Evolutionary conservation across 116 monocot genomes (phyloP).

Genomic region (Posidonia oceanica): DNA sequence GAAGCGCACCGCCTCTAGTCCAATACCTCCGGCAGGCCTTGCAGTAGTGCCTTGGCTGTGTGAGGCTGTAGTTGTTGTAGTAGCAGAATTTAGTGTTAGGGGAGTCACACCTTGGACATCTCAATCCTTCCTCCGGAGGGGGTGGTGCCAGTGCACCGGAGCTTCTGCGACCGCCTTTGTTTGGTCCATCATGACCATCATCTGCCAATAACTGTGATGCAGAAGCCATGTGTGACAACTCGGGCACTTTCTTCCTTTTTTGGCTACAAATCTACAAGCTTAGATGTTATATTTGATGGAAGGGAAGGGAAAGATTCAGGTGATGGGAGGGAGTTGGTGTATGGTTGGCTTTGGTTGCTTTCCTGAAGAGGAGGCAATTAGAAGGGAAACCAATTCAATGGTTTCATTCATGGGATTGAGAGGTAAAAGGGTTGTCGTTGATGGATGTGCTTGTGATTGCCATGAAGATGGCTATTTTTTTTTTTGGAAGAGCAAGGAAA

Average conservation of each 20-base stretch:
- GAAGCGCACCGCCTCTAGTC: constrained; percentile 61
- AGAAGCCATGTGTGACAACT: neutral
- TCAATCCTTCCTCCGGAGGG: constrained; percentile 36
- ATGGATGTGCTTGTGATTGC: constrained; percentile 37
- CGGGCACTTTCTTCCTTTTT: too few species aligned
- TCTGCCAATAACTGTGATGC: neutral
- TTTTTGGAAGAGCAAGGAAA: neutral
- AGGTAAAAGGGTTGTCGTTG: constrained; percentile 25
- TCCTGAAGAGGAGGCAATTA: constrained; percentile 23
- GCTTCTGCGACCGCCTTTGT: neutral
- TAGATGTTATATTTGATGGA: neutral
- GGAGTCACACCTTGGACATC: constrained; percentile 65
- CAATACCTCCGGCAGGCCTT: constrained; percentile 60
- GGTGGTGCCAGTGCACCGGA: constrained; percentile 1
- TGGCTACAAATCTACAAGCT: too few species aligned
- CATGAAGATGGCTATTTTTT: constrained; percentile 12
- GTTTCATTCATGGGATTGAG: constrained; percentile 52
- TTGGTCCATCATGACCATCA: constrained; percentile 10
- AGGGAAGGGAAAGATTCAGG: constrained; percentile 2
- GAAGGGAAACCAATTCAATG: constrained; percentile 24
- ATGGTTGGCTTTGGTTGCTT: constrained; percentile 23
- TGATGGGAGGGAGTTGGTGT: constrained; percentile 6
- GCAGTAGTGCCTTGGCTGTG: constrained; percentile 77
- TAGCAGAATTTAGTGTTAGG: constrained; percentile 98
- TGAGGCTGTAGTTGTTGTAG: constrained; percentile 99